Conservation (phyloP, 2,329 filamentous ascomycete species). For the Penicillium frequentans region DNA sequence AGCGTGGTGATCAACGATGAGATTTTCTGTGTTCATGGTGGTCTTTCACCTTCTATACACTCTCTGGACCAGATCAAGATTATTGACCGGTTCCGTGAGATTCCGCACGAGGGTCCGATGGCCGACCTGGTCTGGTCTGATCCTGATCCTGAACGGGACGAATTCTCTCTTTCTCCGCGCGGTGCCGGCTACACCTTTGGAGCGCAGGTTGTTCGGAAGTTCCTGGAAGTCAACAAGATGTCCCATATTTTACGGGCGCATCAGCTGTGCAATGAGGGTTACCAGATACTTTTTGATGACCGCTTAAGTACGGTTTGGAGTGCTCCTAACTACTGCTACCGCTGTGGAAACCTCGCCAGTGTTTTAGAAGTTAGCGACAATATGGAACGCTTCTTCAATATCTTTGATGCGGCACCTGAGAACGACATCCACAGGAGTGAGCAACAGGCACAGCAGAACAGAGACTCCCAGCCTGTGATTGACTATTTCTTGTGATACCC, state of each 20-base stretch:
- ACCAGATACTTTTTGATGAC: slow-evolving; percentile 95
- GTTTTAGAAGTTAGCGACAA: slow-evolving; percentile 94
- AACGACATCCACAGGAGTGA: slow-evolving; percentile 82
- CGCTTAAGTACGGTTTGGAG: slow-evolving; percentile 96
- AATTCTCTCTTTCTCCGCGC: slow-evolving; percentile 90
- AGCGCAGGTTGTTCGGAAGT: slow-evolving; percentile 96
- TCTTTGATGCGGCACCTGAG: slow-evolving; percentile 94
- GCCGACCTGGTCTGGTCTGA: slow-evolving; percentile 99
- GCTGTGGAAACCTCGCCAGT: slow-evolving; percentile 95
- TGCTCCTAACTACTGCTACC: slow-evolving; percentile 92
- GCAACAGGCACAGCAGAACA: slow-evolving; percentile 67
- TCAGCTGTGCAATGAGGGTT: slow-evolving; percentile 96
- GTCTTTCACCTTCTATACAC: slow-evolving; percentile 86
- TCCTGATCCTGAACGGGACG: slow-evolving; percentile 93
- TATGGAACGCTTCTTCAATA: slow-evolving; percentile 93
- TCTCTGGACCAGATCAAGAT: slow-evolving; percentile 99
- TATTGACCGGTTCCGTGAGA: slow-evolving; percentile 97
- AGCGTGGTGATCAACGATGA: slow-evolving; percentile 98
- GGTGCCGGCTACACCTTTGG: slow-evolving; percentile 98
- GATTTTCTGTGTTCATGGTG: slow-evolving; percentile 98
- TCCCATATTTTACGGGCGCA: slow-evolving; percentile 97
- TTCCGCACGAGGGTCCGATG: slow-evolving; percentile 98
- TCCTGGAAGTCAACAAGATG: slow-evolving; percentile 96
- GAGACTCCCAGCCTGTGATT: slow-evolving; percentile 67
- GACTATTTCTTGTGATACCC: slow-evolving; percentile 69